Evolutionary conservation across 2,329 filamentous ascomycete species (phyloP).

Genomic region (Cladophialophora exuberans): DNA sequence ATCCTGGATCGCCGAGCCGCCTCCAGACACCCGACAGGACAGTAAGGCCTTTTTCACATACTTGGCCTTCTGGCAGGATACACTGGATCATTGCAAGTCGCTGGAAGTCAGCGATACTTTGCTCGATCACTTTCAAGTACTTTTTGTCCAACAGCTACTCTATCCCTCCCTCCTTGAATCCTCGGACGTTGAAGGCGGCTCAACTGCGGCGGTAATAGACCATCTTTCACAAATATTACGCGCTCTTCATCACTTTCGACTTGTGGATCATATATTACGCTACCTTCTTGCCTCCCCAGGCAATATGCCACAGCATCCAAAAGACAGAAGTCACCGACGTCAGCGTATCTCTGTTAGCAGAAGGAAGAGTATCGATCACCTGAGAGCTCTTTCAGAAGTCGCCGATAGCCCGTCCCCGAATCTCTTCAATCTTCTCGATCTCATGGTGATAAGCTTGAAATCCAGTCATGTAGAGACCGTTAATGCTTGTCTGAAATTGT

Average conservation of each 20-base stretch:
- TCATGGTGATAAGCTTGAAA: constrained; percentile 81
- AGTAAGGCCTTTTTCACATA: constrained; percentile 94
- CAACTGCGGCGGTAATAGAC: constrained; percentile 91
- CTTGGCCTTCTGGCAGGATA: constrained; percentile 96
- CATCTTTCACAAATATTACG: constrained; percentile 91
- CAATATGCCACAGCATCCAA: constrained; percentile 20
- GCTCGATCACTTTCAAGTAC: constrained; percentile 93
- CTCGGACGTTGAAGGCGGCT: constrained; percentile 94
- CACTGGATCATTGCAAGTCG: constrained; percentile 91
- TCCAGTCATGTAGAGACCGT: constrained; percentile 89
- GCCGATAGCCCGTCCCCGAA: constrained; percentile 78
- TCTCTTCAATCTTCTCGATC: constrained; percentile 89
- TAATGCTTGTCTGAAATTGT: constrained; percentile 81
- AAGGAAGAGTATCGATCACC: constrained; percentile 84
- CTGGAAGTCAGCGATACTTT: constrained; percentile 89
- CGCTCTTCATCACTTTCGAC: constrained; percentile 86
- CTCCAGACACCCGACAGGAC: constrained; percentile 77
- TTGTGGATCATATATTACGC: constrained; percentile 90
- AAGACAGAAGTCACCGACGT: constrained; percentile 40
- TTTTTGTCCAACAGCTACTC: constrained; percentile 93
- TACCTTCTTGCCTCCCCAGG: constrained; percentile 88
- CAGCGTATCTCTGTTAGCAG: constrained; percentile 61
- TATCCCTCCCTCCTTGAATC: constrained; percentile 96
- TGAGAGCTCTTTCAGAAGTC: constrained; percentile 76
- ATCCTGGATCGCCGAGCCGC: constrained; percentile 74